Evolutionary conservation across 805 yeast species (phyloP), one percentile per base, ranked within the genome.

Genomic region (Hanseniaspora osmophila): DNA sequence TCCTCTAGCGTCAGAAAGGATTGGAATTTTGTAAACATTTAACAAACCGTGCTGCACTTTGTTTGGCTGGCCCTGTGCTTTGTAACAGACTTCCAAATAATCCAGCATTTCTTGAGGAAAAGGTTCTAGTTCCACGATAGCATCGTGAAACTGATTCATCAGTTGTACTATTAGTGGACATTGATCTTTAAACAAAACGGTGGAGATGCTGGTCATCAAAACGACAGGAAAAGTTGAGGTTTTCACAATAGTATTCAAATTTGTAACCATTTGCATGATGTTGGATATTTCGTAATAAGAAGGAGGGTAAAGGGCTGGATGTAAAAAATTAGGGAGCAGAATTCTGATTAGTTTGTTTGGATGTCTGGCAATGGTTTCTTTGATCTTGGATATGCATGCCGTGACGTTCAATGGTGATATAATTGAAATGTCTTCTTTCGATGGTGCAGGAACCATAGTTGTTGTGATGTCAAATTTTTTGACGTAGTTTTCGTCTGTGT

Each of bases 41-140:
- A 90, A 73, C 44, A 87, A 71, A 0, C 97, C 98, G 56, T 88
- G 96, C 52, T 80, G 87, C 27, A 83, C 73, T 57, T 80, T 82
- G 15, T 77, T 66, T 6, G 92, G 90, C 54, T 80, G 80, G 53
- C 72, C 77, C 43, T 62, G 66, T 0, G 63, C 52, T 53, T 75
- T 77, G 60, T 81, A 81, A 0, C 83, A 80, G 46, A 69, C 71
- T 53, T 83, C 92, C 52, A 84, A 67, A 45, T 78, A 67, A 47
- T 73, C 76, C 42, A 74, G 60, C 73, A 83, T 73, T 43, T 75
- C 83, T 48, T 84, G 86, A 50, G 78, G 78, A 63, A 88, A 85
- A 1, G 96, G 95, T 50, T 80, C 84, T 44, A 90, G 63, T 46
- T 80, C 81, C 17, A 90, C 58, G 3, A 83, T 80, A 0, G 81